Evolutionary conservation across 768 basidiomycete genomes (phyloP).

Genomic region (Zangia roseola): DNA sequence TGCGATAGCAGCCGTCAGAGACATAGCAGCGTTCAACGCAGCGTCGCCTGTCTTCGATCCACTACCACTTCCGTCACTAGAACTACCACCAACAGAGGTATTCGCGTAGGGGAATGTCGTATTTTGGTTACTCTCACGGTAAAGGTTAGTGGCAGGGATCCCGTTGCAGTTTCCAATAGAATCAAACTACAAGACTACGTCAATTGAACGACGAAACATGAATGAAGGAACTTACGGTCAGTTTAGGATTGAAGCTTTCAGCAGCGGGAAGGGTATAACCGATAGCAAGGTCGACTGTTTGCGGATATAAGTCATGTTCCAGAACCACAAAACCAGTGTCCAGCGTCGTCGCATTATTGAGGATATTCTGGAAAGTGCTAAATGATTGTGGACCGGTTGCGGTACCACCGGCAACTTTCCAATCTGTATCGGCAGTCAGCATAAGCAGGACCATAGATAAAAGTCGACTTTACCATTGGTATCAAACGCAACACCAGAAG

Average conservation of each 20-base stretch:
- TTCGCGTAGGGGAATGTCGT: conserved; percentile 56
- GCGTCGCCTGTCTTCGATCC: conserved; percentile 6
- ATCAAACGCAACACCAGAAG: conserved; percentile 57
- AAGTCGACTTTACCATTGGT: conserved; percentile 55
- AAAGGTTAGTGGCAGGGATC: conserved; percentile 64
- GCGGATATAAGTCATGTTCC: conserved; percentile 80
- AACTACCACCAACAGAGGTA: conserved; percentile 20
- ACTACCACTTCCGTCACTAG: conserved; percentile 5
- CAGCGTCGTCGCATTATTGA: conserved; percentile 61
- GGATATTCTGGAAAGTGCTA: conserved; percentile 69
- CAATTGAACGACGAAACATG: not conserved
- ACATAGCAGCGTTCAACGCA: conserved; percentile 13
- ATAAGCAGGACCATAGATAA: not conserved
- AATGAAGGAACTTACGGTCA: conserved; percentile 47
- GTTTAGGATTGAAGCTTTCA: conserved; percentile 57
- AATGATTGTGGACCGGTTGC: conserved; percentile 65
- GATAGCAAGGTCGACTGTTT: conserved; percentile 87
- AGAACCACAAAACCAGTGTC: conserved; percentile 83
- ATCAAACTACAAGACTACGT: conserved; percentile 45
- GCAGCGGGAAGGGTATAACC: conserved; percentile 85
- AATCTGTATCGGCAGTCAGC: conserved; percentile 49
- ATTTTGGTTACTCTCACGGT: conserved; percentile 82
- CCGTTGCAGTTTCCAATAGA: conserved; percentile 78
- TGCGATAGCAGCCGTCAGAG: conserved; percentile 11
- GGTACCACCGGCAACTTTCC: conserved; percentile 81